Evolutionary conservation across 495 filamentous ascomycete species (phyloP), one percentile per base, ranked within the genome.

Genomic region (Aspergillus avenaceus): DNA sequence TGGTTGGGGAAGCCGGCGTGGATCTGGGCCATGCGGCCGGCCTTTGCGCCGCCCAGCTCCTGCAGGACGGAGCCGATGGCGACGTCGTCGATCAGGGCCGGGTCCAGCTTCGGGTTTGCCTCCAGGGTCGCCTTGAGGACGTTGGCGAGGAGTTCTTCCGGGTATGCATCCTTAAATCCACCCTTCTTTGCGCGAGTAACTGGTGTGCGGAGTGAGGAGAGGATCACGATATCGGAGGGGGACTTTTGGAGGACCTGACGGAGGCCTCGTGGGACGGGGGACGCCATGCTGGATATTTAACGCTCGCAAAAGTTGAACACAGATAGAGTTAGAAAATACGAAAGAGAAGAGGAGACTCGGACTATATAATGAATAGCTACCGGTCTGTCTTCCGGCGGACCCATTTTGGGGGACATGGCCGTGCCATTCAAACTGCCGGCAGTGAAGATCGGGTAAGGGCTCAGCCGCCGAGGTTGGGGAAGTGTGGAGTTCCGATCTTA

Each of bases 31-130:
- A 95, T 95, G 54, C 91, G 86, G 27, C 87, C 89, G 11, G 90
- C 90, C 74, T 97, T 97, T 47, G 82, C 84, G 49, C 91, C 91
- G 46, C 91, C 91, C 21, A 97, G 88, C 64, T 95, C 89, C 46
- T 87, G 86, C 31, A 97, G 80, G 13, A 96, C 91, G 43, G 88
- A 90, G 51, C 91, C 91, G 55, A 96, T 84, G 47, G 81, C 80
- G 12, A 96, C 83, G 56, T 96, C 91, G 58, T 92, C 75, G 53
- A 97, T 84, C 14, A 72, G 55, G 6, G 79, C 68, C 0, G 88
- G 85, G 55, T 88, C 78, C 49, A 95, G 84, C 54, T 84, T 82
- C 3, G 89, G 87, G 63, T 85, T 85, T 24, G 80, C 79, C 53
- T 81, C 81, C 45, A 95, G 75, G 8, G 91, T 95, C 6, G 88